phyloP scores from a whole-genome alignment of 768 basidiomycete genomes.

The Collybia nuda region DNA sequence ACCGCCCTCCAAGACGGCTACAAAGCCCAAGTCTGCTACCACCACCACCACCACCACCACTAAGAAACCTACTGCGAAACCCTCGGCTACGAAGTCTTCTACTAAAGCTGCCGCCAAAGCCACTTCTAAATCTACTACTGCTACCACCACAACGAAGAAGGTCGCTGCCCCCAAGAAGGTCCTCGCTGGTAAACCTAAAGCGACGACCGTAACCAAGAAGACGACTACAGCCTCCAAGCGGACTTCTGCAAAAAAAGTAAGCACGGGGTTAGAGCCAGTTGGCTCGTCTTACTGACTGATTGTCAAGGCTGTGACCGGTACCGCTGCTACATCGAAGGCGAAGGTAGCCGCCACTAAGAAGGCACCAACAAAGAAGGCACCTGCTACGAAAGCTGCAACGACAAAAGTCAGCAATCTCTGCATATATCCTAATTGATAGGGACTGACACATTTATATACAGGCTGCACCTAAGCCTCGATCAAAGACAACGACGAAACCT shows the following conservation, averaged over 20 bases:
- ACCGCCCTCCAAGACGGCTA: slow-evolving; percentile 37
- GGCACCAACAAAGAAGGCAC: slow-evolving; percentile 31
- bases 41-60: slow-evolving; percentile 26
- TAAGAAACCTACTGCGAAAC: slow-evolving; percentile 33
- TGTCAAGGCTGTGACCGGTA: slow-evolving; percentile 51
- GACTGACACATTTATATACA: slow-evolving; percentile 8
- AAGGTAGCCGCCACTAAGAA: slow-evolving; percentile 38
- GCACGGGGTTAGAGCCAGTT: slow-evolving; percentile 25
- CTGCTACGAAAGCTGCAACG: slow-evolving; percentile 29
- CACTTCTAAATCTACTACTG: slow-evolving; percentile 12
- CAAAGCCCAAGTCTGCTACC: slow-evolving; percentile 31
- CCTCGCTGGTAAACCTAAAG: slow-evolving; percentile 15
- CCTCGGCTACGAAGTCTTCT: slow-evolving; percentile 14
- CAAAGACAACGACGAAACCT: slow-evolving; percentile 24
- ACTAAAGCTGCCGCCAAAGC: not conserved
- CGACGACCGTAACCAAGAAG: slow-evolving; percentile 27
- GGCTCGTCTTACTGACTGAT: not conserved
- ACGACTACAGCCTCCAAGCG: not conserved
- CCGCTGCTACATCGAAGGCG: slow-evolving; percentile 38
- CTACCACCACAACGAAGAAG: slow-evolving; percentile 9
- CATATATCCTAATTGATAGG: not conserved
- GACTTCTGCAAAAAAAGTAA: slow-evolving; percentile 71
- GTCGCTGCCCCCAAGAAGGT: slow-evolving; percentile 17
- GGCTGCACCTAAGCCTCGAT: slow-evolving; percentile 30
- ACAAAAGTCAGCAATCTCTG: slow-evolving; percentile 22